Percentiles rank a stretch among this genome's conserved stretches.
These are phyloP conservation scores for Curvularia spicifera DNA, from an alignment of 2,329 filamentous ascomycete species.

Conservation along the genomic window DNA sequence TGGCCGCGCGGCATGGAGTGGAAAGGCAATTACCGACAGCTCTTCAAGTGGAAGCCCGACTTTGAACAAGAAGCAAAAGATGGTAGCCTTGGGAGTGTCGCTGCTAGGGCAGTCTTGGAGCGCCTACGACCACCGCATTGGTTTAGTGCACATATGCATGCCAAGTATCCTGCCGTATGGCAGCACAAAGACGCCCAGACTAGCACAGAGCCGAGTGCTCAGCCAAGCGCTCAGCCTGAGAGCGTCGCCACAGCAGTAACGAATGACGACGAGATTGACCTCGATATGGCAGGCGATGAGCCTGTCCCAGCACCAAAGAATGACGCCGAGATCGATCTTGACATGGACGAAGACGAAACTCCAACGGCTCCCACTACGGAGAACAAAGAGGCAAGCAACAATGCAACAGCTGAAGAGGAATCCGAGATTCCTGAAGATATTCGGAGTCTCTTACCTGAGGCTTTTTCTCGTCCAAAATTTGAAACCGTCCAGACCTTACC, in stretches of 20 bases:
- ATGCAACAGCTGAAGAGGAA: conserved; percentile 4
- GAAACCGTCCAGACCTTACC: conserved; percentile 51
- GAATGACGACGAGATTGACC: conserved; percentile 66
- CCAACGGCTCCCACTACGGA: not conserved
- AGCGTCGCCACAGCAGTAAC: conserved; percentile 18
- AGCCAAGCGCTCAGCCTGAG: conserved; percentile 23
- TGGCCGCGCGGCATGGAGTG: conserved; percentile 88
- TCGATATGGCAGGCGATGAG: conserved; percentile 63
- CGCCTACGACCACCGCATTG: conserved; percentile 81
- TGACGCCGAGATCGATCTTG: conserved; percentile 50
- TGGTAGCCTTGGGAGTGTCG: conserved; percentile 78
- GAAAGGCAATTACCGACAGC: conserved; percentile 69
- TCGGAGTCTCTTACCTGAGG: conserved; percentile 76
- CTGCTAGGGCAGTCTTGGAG: conserved; percentile 81
- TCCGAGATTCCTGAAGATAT: conserved; percentile 66
- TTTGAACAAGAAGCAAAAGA: conserved; percentile 78
- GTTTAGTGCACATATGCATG: conserved; percentile 91
- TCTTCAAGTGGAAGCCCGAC: conserved; percentile 76
- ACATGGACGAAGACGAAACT: conserved; percentile 48
- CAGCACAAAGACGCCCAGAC: conserved; percentile 60
- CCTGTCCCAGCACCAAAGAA: conserved; percentile 35
- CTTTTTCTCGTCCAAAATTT: conserved; percentile 61
- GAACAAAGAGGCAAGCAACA: conserved; percentile 17
- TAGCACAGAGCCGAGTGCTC: conserved; percentile 40
- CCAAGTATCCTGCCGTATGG: conserved; percentile 76